Conservation (phyloP, 768 basidiomycete species). For the Lepiota brunneoincarnata region DNA sequence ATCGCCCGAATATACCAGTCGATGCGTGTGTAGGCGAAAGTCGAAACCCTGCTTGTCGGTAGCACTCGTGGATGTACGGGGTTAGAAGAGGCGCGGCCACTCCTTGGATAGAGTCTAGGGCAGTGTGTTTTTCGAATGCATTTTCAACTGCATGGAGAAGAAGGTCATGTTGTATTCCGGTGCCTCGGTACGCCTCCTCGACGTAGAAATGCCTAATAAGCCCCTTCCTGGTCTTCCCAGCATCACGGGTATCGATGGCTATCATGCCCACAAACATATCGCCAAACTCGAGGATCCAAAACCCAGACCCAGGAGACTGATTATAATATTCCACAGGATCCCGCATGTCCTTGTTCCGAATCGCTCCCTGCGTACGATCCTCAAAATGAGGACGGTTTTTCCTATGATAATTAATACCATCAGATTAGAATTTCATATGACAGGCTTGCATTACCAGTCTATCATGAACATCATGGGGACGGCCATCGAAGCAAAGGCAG, state of each 20-base stretch:
- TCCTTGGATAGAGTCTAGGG: conserved; percentile 44
- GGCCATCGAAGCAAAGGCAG: conserved; percentile 60
- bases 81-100: conserved; percentile 44
- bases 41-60: conserved; percentile 49
- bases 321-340: conserved; percentile 55
- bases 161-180: conserved; percentile 63
- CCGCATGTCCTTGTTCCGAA: conserved; percentile 54
- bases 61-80: conserved; percentile 43
- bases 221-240: conserved; percentile 48
- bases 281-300: conserved; percentile 67
- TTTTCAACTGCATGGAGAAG: conserved; percentile 54
- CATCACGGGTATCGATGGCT: conserved; percentile 59
- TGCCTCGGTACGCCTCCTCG: conserved; percentile 57
- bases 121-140: conserved; percentile 47
- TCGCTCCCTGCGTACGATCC: conserved; percentile 42
- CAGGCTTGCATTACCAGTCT: conserved; percentile 56
- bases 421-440: not conserved
- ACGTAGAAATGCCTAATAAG: conserved; percentile 74
- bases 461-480: conserved; percentile 63
- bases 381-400: conserved; percentile 70
- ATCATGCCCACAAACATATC: conserved; percentile 62
- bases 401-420: conserved; percentile 37
- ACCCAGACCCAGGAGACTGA: conserved; percentile 58
- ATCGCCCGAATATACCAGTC: conserved; percentile 50
- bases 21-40: conserved; percentile 39